Conservation (phyloP, 2,329 filamentous ascomycete species). For the Sclerotinia trifoliorum region DNA sequence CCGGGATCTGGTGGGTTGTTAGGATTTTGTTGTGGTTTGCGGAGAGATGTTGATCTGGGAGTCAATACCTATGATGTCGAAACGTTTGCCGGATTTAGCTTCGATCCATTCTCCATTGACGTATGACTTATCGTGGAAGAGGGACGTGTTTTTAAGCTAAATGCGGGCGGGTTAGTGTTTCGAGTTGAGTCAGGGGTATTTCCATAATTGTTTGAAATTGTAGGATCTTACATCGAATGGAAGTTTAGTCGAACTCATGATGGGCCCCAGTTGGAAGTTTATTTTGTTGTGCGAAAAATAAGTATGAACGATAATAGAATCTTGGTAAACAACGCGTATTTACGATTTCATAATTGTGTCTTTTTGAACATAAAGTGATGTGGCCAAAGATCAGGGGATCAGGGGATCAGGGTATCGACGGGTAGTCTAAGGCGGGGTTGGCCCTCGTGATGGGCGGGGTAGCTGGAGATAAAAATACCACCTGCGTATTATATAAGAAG, state of each 20-base stretch:
- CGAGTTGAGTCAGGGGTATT: neutral
- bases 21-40: slow-evolving; percentile 1
- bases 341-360: too few species aligned
- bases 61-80: slow-evolving; percentile 52
- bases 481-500: neutral
- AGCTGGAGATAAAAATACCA: neutral
- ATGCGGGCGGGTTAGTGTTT: slow-evolving; percentile 16
- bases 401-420: neutral
- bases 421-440: neutral
- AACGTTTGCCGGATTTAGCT: slow-evolving; percentile 55
- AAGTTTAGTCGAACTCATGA: slow-evolving; percentile 26
- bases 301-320: neutral
- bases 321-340: neutral
- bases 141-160: slow-evolving; percentile 52
- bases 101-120: slow-evolving; percentile 56
- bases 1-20: slow-evolving; percentile 45
- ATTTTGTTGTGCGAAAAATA: neutral
- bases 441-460: neutral
- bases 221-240: slow-evolving; percentile 28
- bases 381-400: too few species aligned
- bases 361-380: neutral
- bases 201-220: neutral
- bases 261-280: neutral
- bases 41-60: neutral
- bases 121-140: slow-evolving; percentile 55